phyloP scores from a whole-genome alignment of 2,329 filamentous ascomycete species.

The Colletotrichum orchidophilum region DNA sequence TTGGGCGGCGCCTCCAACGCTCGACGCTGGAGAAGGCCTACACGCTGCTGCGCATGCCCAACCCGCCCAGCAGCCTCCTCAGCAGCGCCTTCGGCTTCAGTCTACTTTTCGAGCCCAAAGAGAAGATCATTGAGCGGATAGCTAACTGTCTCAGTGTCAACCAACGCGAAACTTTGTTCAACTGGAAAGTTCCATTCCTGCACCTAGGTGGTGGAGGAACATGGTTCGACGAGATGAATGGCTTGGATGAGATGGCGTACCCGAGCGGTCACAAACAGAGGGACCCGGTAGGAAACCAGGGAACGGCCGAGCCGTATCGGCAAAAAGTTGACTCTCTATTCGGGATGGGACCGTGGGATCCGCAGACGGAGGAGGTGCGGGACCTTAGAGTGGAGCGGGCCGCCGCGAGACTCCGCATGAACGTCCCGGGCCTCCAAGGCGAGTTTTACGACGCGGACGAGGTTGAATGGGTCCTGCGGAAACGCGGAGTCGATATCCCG shows the following conservation, averaged over 20 bases:
- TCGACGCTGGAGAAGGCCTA: constrained; percentile 70
- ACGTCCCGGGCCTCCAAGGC: constrained; percentile 72
- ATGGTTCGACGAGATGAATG: constrained; percentile 56
- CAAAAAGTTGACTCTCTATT: constrained; percentile 43
- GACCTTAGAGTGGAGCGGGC: constrained; percentile 51
- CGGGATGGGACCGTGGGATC: constrained; percentile 58
- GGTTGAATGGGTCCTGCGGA: constrained; percentile 76
- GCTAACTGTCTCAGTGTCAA: constrained; percentile 42
- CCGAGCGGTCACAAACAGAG: background rate
- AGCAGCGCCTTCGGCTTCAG: constrained; percentile 75
- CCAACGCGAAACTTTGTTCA: constrained; percentile 58
- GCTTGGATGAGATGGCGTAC: background rate
- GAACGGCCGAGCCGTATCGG: constrained; percentile 39
- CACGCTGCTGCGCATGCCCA: constrained; percentile 60
- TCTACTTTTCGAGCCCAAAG: constrained; percentile 65
- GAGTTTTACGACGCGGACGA: constrained; percentile 83
- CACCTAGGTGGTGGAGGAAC: constrained; percentile 75
- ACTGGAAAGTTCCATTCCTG: constrained; percentile 69
- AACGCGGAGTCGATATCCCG: constrained; percentile 70
- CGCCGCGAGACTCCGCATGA: constrained; percentile 57
- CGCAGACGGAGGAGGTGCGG: constrained; percentile 48
- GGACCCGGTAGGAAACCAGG: constrained; percentile 49
- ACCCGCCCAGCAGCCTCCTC: constrained; percentile 58
- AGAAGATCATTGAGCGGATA: constrained; percentile 56
- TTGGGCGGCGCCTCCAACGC: constrained; percentile 77